A percentile compares a stretch with the other conserved stretches of the same genome.
phyloP scores from a whole-genome alignment of 331 rosid genomes.

The Malus hybrid region DNA sequence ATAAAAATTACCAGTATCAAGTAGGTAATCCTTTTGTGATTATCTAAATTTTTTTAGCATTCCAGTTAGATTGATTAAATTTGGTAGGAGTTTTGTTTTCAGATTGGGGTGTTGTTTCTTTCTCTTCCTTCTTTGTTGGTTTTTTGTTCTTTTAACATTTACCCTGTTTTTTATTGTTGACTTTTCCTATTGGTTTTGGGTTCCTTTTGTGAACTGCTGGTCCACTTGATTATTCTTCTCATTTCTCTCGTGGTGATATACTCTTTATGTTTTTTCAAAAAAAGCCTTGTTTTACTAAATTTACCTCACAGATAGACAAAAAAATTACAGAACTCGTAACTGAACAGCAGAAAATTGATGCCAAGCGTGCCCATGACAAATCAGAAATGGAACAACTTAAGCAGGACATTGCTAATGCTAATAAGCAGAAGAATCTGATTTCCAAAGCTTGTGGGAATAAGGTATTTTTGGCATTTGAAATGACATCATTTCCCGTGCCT shows the following conservation, averaged over 20 bases:
- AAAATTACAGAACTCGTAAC: constrained; percentile 70
- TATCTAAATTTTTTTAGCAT: not conserved
- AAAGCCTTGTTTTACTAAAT: constrained; percentile 45
- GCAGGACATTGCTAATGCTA: constrained; percentile 84
- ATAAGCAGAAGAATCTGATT: constrained; percentile 63
- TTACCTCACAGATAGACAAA: constrained; percentile 79
- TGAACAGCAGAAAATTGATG: constrained; percentile 95
- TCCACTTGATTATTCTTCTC: not conserved
- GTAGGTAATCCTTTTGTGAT: not conserved
- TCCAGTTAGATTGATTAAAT: not conserved
- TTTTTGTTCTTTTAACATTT: not conserved
- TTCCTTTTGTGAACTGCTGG: not conserved
- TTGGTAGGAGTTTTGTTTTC: not conserved
- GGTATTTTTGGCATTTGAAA: constrained; percentile 33
- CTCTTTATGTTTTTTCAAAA: not conserved
- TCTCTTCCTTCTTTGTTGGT: not conserved
- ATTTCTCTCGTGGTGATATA: not conserved
- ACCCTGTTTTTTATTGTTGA: not conserved
- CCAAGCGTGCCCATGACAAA: constrained; percentile 58
- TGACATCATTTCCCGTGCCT: not conserved
- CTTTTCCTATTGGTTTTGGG: not conserved
- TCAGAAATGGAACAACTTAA: constrained; percentile 81
- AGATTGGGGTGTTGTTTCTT: not conserved
- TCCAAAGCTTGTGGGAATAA: constrained; percentile 68
- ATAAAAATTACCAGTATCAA: not conserved